Conservation (phyloP, 2,329 filamentous ascomycete species). For the Scedosporium apiospermum region DNA sequence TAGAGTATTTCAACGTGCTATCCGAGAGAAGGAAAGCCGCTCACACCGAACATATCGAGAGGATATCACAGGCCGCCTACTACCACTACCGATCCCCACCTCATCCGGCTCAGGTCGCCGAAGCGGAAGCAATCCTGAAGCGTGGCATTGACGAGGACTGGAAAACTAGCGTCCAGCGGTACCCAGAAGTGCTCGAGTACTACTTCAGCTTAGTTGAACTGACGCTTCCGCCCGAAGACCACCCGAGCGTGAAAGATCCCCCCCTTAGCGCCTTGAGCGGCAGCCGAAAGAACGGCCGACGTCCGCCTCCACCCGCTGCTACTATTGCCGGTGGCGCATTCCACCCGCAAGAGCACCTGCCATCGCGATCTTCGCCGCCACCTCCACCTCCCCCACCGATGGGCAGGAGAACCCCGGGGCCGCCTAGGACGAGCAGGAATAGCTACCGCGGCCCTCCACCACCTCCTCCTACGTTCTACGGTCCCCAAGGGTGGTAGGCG, state of each 20-base stretch:
- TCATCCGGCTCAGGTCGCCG: slow-evolving; percentile 52
- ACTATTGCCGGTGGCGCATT: slow-evolving; percentile 27
- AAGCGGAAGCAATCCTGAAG: slow-evolving; percentile 58
- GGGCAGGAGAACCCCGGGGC: slow-evolving; percentile 28
- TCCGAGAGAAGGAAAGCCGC: slow-evolving; percentile 50
- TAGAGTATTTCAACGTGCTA: slow-evolving; percentile 54
- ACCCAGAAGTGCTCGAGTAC: slow-evolving; percentile 75
- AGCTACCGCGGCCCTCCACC: slow-evolving; percentile 7
- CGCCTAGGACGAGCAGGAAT: slow-evolving; percentile 9
- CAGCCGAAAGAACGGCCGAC: slow-evolving; percentile 35
- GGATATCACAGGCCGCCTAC: slow-evolving; percentile 43
- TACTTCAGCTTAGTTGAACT: slow-evolving; percentile 65
- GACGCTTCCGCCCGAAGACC: slow-evolving; percentile 53
- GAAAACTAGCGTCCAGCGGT: slow-evolving; percentile 64
- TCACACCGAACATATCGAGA: slow-evolving; percentile 46
- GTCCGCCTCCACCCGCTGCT: slow-evolving; percentile 20
- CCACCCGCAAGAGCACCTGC: slow-evolving; percentile 16
- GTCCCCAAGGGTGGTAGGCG: neutral
- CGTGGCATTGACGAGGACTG: slow-evolving; percentile 71
- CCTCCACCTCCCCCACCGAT: slow-evolving; percentile 16
- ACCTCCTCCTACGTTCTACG: slow-evolving; percentile 7
- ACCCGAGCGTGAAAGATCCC: slow-evolving; percentile 48
- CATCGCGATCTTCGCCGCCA: slow-evolving; percentile 28
- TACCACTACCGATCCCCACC: slow-evolving; percentile 49
- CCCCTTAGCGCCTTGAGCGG: slow-evolving; percentile 45